phyloP scores from a whole-genome alignment of 2,329 filamentous ascomycete genomes.

The Pseudocercospora fuligena region DNA sequence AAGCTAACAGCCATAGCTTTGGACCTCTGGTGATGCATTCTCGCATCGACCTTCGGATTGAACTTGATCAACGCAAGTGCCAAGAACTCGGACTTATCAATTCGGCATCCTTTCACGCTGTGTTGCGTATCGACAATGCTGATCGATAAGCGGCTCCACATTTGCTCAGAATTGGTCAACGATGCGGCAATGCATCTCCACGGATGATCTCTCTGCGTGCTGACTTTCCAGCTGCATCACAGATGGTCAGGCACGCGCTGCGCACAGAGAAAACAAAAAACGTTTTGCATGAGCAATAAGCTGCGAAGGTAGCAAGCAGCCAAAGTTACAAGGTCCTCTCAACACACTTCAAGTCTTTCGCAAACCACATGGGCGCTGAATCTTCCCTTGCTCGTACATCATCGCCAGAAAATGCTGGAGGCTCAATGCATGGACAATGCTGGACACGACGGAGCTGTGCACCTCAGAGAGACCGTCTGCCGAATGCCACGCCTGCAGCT shows the following conservation, averaged over 20 bases:
- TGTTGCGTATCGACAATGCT: not conserved
- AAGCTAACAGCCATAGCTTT: not conserved
- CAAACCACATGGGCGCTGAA: no score
- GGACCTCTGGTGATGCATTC: not conserved
- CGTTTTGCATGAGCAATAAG: not conserved
- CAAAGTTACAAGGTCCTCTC: not conserved
- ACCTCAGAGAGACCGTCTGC: no score
- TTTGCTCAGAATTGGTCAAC: not conserved
- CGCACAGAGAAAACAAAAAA: not conserved
- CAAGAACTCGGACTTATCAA: not conserved
- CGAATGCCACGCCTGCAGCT: no score
- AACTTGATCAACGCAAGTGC: not conserved
- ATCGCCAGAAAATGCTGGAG: no score
- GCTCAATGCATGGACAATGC: no score
- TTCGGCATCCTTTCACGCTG: not conserved
- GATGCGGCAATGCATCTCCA: not conserved
- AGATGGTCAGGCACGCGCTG: not conserved
- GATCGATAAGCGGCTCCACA: constrained; percentile 13
- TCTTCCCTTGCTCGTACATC: no score
- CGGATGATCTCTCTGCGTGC: not conserved
- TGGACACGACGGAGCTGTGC: no score
- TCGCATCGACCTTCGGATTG: not conserved
- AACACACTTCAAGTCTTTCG: not conserved
- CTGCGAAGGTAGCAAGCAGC: not conserved
- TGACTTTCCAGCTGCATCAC: not conserved